Percentiles rank a stretch among this genome's conserved stretches.
Evolutionary conservation across 179 eudicot genomes (phyloP).

Genomic region (Corrigiola litoralis): DNA sequence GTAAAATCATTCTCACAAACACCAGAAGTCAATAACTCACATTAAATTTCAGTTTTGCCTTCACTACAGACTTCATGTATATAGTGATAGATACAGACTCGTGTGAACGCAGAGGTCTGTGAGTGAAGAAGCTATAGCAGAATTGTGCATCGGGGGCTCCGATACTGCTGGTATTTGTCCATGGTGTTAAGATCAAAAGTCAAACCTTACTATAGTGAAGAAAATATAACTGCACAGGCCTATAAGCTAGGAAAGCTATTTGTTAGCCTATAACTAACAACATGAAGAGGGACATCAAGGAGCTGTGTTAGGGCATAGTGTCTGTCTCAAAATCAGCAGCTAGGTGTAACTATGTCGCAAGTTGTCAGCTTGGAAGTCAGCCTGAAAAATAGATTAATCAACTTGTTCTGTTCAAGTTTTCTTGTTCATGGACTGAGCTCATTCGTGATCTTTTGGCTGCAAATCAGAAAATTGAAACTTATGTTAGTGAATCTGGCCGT

Average conservation of each 20-base stretch:
- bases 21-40: no score
- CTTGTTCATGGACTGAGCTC: conserved; percentile 17
- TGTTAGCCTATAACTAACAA: no score
- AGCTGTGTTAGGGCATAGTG: no score
- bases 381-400: conserved; percentile 10
- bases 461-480: not conserved
- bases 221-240: no score
- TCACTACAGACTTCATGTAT: not conserved
- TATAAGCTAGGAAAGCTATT: no score
- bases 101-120: not conserved
- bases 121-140: no score
- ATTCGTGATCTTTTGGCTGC: conserved; percentile 21
- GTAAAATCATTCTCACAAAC: no score
- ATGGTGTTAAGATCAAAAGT: no score
- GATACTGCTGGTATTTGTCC: no score
- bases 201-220: no score
- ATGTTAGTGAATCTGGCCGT: not conserved
- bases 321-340: not conserved
- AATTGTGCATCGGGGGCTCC: no score
- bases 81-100: not conserved
- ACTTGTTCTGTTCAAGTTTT: conserved; percentile 21
- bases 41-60: not conserved
- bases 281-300: no score
- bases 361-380: conserved; percentile 18
- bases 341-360: not conserved